phyloP scores from a whole-genome alignment of 768 basidiomycete genomes.

The Suillus tomentosus region DNA sequence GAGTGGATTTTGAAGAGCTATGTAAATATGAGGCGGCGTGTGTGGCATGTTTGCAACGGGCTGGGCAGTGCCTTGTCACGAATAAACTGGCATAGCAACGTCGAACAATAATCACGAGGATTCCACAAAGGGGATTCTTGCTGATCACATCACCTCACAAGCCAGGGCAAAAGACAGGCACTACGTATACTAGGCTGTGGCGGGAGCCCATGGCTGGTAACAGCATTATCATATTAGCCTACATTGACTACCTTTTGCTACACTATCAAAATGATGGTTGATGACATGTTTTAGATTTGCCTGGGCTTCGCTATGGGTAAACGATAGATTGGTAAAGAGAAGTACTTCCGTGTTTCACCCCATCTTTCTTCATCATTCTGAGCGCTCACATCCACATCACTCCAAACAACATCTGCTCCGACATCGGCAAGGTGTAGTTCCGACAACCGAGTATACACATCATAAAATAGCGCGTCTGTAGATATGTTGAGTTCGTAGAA shows the following conservation, averaged over 20 bases:
- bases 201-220: neutral
- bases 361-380: constrained; percentile 57
- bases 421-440: constrained; percentile 85
- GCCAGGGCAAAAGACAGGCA: neutral
- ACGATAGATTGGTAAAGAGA: constrained; percentile 73
- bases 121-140: neutral
- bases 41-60: neutral
- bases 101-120: neutral
- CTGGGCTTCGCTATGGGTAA: constrained; percentile 52
- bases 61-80: neutral
- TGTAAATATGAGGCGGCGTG: neutral
- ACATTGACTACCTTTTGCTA: neutral
- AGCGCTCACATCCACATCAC: constrained; percentile 71
- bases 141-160: neutral
- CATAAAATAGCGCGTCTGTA: constrained; percentile 81
- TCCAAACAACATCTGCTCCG: constrained; percentile 81
- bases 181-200: neutral
- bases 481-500: neutral
- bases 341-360: constrained; percentile 78
- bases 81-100: constrained; percentile 5
- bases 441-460: constrained; percentile 84
- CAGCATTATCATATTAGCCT: neutral
- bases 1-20: neutral
- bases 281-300: constrained; percentile 9
- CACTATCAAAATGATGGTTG: neutral